Conservation (phyloP, 176 grass and related monocot genomes). For the Leersia perrieri region DNA sequence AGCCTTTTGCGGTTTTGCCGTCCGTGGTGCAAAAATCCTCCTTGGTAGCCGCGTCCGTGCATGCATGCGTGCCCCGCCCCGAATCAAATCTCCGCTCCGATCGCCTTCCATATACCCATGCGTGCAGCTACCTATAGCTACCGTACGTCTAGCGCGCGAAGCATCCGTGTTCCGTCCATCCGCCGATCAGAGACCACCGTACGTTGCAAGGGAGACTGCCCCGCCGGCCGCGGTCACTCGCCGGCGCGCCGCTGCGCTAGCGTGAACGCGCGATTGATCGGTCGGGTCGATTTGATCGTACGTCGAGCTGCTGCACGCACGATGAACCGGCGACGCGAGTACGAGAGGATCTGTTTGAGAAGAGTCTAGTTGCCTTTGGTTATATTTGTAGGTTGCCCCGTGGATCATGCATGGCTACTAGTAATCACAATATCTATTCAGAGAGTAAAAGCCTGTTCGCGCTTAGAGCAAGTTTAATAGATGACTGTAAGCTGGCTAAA, state of each 20-base stretch:
- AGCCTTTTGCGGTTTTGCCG: background rate
- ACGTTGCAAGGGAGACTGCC: too few relatives aligned
- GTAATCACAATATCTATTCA: too few relatives aligned
- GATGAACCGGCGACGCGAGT: background rate
- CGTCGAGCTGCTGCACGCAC: too few relatives aligned
- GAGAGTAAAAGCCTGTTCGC: too few relatives aligned
- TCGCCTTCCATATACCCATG: background rate
- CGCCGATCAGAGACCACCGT: too few relatives aligned
- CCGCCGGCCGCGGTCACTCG: background rate
- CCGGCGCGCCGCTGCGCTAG: too few relatives aligned
- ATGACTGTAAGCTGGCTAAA: too few relatives aligned
- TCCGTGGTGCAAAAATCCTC: background rate
- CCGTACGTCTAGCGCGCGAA: too few relatives aligned
- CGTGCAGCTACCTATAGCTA: background rate
- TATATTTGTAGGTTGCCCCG: background rate
- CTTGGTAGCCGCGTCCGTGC: constrained; percentile 13
- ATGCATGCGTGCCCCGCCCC: background rate
- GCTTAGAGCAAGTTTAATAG: too few relatives aligned
- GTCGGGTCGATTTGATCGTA: too few relatives aligned
- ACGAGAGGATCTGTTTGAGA: background rate
- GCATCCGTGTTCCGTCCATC: too few relatives aligned
- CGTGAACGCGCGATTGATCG: background rate
- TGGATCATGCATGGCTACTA: background rate
- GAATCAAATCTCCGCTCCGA: background rate
- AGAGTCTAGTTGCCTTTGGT: too few relatives aligned